These are phyloP conservation scores for Citrus medica DNA, from an alignment of 345 rosid genomes.

Conservation along the genomic window DNA sequence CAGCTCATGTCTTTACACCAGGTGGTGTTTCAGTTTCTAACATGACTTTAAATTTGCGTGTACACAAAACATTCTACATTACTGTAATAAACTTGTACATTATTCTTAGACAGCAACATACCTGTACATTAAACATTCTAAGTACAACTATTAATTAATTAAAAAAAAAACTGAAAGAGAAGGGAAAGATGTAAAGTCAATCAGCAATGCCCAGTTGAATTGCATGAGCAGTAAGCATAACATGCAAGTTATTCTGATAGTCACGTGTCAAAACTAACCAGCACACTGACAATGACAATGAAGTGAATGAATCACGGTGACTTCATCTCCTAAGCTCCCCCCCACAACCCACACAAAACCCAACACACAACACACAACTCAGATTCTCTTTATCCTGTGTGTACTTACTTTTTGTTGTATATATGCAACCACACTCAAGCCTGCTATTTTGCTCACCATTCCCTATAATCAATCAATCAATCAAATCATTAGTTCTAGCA, in stretches of 20 bases:
- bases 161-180: not conserved
- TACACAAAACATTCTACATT: not conserved
- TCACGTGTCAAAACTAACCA: not conserved
- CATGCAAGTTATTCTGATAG: slow-evolving; percentile 10
- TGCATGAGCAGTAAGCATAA: not conserved
- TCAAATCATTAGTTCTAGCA: not conserved
- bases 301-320: slow-evolving; percentile 20
- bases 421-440: not conserved
- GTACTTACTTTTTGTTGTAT: not conserved
- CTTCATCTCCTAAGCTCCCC: slow-evolving; percentile 15
- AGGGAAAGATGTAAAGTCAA: not conserved
- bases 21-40: not conserved
- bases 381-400: not conserved
- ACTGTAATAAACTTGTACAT: not conserved
- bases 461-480: not conserved
- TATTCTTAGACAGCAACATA: not conserved
- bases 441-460: not conserved
- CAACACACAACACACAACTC: slow-evolving; percentile 1
- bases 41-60: not conserved
- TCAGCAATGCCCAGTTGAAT: not conserved
- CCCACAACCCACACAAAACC: slow-evolving; percentile 6
- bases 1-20: not conserved
- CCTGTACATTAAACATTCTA: not conserved
- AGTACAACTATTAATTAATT: too few species aligned
- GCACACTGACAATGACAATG: not conserved